Conservation (phyloP, 331 rosid genomes). For the Rhamnella rubrinervis region DNA sequence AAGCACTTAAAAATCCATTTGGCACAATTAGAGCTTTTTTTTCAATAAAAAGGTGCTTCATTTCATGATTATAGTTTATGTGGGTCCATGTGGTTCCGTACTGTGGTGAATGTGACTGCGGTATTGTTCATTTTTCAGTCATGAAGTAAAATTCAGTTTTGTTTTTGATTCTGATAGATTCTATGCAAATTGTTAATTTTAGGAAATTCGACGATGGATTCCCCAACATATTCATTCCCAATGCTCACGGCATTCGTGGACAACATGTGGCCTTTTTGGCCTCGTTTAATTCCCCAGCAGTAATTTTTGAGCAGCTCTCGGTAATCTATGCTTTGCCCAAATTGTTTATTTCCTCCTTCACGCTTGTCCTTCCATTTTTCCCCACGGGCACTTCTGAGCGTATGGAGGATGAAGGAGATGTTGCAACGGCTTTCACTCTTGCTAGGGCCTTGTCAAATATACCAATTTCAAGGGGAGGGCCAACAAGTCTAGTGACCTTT, state of each 20-base stretch:
- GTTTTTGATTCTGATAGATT: constrained; percentile 28
- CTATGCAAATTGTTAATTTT: constrained; percentile 29
- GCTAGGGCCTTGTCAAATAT: constrained; percentile 90
- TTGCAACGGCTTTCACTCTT: constrained; percentile 93
- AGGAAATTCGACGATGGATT: constrained; percentile 98
- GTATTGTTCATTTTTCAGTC: neutral
- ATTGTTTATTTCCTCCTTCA: constrained; percentile 77
- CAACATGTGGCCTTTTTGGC: constrained; percentile 94
- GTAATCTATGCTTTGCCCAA: constrained; percentile 93
- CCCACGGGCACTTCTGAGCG: constrained; percentile 96
- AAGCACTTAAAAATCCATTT: neutral
- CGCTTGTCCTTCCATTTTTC: constrained; percentile 94
- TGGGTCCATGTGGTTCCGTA: neutral
- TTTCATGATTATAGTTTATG: neutral
- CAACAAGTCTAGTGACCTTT: constrained; percentile 88
- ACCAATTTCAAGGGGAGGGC: constrained; percentile 98
- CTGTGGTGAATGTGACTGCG: neutral
- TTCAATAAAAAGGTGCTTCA: neutral
- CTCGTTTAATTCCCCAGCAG: constrained; percentile 86
- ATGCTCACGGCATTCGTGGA: constrained; percentile 93
- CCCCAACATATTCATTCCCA: constrained; percentile 95
- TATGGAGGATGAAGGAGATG: constrained; percentile 99
- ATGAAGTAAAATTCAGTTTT: neutral
- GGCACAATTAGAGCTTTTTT: neutral
- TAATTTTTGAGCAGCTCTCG: constrained; percentile 95